Percentiles rank a stretch among this genome's conserved stretches.
Evolutionary conservation across 2,329 filamentous ascomycete species (phyloP).

Genomic region (Talaromyces marneffei): DNA sequence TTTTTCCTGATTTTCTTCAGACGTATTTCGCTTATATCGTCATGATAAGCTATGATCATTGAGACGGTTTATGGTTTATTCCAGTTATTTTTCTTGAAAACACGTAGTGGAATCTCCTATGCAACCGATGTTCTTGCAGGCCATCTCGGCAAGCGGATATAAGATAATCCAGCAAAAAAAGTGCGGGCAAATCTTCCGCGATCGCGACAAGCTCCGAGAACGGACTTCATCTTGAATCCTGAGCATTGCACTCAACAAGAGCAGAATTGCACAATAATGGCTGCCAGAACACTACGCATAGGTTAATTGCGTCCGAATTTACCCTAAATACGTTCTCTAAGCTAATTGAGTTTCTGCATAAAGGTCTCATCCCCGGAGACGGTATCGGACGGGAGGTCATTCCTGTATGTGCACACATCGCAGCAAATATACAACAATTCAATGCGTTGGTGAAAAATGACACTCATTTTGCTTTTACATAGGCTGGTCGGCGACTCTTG

Average conservation of each 20-base stretch:
- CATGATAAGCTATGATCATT: too few species aligned
- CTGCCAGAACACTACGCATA: constrained; percentile 61
- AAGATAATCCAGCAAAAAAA: constrained; percentile 7
- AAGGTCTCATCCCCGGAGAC: constrained; percentile 94
- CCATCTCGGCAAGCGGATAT: constrained; percentile 2
- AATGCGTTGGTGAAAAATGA: not conserved
- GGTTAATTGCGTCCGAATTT: constrained; percentile 44
- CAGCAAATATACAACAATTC: constrained; percentile 12
- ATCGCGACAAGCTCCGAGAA: constrained; percentile 11
- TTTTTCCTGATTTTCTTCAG: not conserved
- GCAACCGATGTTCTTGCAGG: not conserved
- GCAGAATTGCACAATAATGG: constrained; percentile 40
- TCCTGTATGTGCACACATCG: constrained; percentile 49
- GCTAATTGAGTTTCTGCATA: constrained; percentile 15
- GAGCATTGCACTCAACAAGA: constrained; percentile 25
- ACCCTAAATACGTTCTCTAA: constrained; percentile 11
- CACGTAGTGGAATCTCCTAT: too few species aligned
- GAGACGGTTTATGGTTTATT: too few species aligned
- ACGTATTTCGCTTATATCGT: too few species aligned
- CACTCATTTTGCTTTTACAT: constrained; percentile 7
- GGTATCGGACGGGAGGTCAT: constrained; percentile 99
- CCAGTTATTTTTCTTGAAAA: too few species aligned
- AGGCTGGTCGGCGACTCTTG: constrained; percentile 78
- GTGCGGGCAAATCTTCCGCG: constrained; percentile 2
- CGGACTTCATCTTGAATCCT: not conserved